A percentile compares a stretch with the other conserved stretches of the same genome.
Conservation (phyloP, 192 early-diverging fungal genomes). For the Gonapodya sp. region DNA sequence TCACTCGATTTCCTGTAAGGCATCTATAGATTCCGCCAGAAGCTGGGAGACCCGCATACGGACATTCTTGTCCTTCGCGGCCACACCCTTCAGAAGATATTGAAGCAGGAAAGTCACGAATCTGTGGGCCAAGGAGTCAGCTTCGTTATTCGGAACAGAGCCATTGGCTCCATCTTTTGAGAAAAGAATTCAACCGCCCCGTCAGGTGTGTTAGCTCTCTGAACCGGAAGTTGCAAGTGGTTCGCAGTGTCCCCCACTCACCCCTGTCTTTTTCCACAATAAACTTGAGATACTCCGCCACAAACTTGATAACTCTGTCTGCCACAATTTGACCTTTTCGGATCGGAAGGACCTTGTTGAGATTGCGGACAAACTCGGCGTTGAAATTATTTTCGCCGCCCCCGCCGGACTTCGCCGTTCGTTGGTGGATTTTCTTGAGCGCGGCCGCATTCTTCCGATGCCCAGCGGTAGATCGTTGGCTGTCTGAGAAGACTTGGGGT, state of each 20-base stretch:
- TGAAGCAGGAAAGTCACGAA: slow-evolving; percentile 63
- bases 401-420: slow-evolving; percentile 19
- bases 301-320: slow-evolving; percentile 62
- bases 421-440: slow-evolving; percentile 58
- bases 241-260: no score
- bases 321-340: slow-evolving; percentile 62
- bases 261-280: slow-evolving; percentile 47
- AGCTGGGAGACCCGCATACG: slow-evolving; percentile 69
- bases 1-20: slow-evolving; percentile 68
- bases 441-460: slow-evolving; percentile 65
- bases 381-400: slow-evolving; percentile 59
- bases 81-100: slow-evolving; percentile 63
- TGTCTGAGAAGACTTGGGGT: slow-evolving; percentile 65
- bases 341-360: slow-evolving; percentile 65
- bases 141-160: slow-evolving; percentile 24
- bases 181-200: not conserved
- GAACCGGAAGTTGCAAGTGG: not conserved
- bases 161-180: slow-evolving; percentile 17
- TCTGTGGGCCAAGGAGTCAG: slow-evolving; percentile 45
- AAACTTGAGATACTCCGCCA: slow-evolving; percentile 64
- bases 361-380: slow-evolving; percentile 64
- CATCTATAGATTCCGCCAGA: slow-evolving; percentile 60
- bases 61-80: slow-evolving; percentile 68
- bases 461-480: slow-evolving; percentile 49
- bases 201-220: not conserved